Conservation (phyloP, 768 basidiomycete species). For the Hemileccinum impolitum region DNA sequence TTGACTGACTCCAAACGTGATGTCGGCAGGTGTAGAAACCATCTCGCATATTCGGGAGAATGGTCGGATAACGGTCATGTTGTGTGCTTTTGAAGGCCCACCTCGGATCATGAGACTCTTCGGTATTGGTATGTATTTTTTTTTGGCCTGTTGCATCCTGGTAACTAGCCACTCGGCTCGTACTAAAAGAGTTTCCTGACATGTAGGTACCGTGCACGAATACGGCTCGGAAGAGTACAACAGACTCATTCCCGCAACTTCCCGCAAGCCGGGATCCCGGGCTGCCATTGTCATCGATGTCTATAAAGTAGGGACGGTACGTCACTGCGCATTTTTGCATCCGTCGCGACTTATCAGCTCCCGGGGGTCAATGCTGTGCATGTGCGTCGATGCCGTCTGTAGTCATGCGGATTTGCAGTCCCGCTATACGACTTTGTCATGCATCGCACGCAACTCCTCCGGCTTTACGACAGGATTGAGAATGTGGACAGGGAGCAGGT, state of each 20-base stretch:
- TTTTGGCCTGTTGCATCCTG: no score
- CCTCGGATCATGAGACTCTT: constrained; percentile 57
- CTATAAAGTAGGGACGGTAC: constrained; percentile 50
- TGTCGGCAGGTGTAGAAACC: constrained; percentile 49
- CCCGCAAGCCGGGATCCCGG: constrained; percentile 56
- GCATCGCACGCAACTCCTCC: constrained; percentile 51
- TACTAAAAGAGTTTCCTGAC: neutral
- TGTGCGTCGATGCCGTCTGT: neutral
- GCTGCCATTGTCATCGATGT: constrained; percentile 59
- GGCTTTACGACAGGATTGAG: constrained; percentile 41
- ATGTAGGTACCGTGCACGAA: constrained; percentile 56
- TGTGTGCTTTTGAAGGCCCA: constrained; percentile 59
- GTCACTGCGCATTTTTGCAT: constrained; percentile 3
- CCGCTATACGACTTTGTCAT: constrained; percentile 58
- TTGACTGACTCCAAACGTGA: neutral
- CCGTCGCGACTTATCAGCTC: no score
- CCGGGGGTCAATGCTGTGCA: no score
- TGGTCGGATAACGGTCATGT: constrained; percentile 59
- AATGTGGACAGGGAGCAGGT: constrained; percentile 31
- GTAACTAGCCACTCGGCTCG: neutral
- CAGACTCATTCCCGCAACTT: constrained; percentile 42
- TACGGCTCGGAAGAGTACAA: constrained; percentile 62
- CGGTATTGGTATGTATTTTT: constrained; percentile 44
- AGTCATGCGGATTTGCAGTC: constrained; percentile 69
- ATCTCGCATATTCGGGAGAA: constrained; percentile 63